Evolutionary conservation across 1,284 basidiomycete species (phyloP), one percentile per base, ranked within the genome.

Genomic region (Fistulinella staudtii): DNA sequence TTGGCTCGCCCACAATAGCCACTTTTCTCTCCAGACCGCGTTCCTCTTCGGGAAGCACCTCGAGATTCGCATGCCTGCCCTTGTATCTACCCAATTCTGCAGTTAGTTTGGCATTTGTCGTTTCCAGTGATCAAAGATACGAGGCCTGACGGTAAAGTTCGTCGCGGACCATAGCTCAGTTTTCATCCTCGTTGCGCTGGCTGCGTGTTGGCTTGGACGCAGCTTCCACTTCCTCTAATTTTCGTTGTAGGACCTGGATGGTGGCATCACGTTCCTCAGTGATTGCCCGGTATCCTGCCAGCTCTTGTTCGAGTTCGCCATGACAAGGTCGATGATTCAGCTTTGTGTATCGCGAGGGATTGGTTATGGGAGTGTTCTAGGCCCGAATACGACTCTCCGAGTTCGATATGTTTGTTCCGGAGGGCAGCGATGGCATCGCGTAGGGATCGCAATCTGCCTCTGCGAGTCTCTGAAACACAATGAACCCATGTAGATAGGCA

Each of bases 31-130:
- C 80, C 33, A 90, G 63, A 0, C 74, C 71, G 11, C 80, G 71
- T 52, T 88, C 89, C 64, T 89, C 82, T 59, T 90, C 89, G 39
- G 76, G 73, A 34, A 91, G 59, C 1, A 90, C 79, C 51, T 88
- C 85, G 7, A 85, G 64, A 53, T 77, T 82, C 3, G 72, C 66
- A 30, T 82, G 71, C 5, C 76, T 69, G 43, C 78, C 77, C 38
- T 77, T 70, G 20, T 85, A 68, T 5, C 70, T 55, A 8, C 63
- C 65, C 13, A 89, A 53, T 52, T 89, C 84, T 1, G 70, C 58
- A 8, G 58, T 72, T 40, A 87, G 65, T 50, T 72, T 77, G 3
- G 73, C 65, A 49, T 89, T 90, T 6, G 71, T 70, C n/a, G 69
- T 63, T 60, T 90, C 86, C 1, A 89, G 69, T 1, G 71, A 70